Evolutionary conservation across 345 rosid species (phyloP), one percentile per base, ranked within the genome.

Genomic region (Gynandropsis gynandra): DNA sequence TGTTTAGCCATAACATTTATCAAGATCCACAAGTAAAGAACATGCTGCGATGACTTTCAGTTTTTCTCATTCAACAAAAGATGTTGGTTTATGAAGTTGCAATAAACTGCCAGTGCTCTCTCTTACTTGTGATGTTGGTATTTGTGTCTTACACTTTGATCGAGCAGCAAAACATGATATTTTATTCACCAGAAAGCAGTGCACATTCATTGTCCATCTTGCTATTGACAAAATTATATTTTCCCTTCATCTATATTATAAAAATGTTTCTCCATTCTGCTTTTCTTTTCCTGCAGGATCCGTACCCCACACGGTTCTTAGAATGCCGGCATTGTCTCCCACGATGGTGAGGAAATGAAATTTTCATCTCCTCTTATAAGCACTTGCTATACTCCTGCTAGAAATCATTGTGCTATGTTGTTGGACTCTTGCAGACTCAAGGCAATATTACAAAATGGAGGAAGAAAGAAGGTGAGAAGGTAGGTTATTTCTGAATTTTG

Each of bases 311-410:
- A 53, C 69, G 8, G 76, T 87, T 64, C 65, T 90, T 35, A 76
- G 83, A 67, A 84, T 90, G 98, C 98, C 98, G 45, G 98, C 98
- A 52, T 74, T 87, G 75, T 90, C 98, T 61, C 98, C 98, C n/a
- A 82, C 96, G 46, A 90, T 90, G 98, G 98, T 90, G 70, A 63
- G 81, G 63, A 48, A 21, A 20, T 34, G 50, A 21, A 48, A 48
- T 40, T 51, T 41, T 41, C 27, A 16, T 39, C 53, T 52, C 19
- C 31, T 35, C 51, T 21, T 20, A 50, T 50, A 11, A 20, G n/a
- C n/a, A n/a, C 6, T 34, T 39, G 60, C 58, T 35, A 33, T 55
- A 50, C 29, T 71, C 62, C 48, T 59, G 44, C 39, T 16, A 42
- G 58, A 68, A 65, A 37, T 71, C 36, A 59, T 43, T 37, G 19